Evolutionary conservation across 1,139 yeast species (phyloP), one percentile per base, ranked within the genome.

Genomic region (Diutina pseudorugosa): DNA sequence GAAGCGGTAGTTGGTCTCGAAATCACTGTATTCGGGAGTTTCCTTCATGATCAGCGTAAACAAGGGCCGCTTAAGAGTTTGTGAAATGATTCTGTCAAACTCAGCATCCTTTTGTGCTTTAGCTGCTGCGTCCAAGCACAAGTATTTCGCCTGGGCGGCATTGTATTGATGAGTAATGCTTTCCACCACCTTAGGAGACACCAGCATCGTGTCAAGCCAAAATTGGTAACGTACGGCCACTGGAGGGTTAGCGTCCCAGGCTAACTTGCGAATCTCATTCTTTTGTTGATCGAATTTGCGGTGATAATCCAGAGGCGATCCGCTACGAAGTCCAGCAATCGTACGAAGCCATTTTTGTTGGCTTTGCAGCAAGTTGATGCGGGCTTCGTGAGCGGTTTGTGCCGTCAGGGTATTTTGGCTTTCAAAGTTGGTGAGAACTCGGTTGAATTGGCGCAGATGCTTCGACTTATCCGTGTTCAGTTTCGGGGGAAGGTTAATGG

Each of bases 401-500:
- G 25, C 47, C 16, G 58, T 54, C 42, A 51, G 54, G 54, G 64
- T 65, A n/a, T 66, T 55, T 51, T 58, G 62, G 4, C 57, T 50
- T 57, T 73, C 77, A 54, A 62, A 65, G 54, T 61, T 68, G 45
- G 62, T 62, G 41, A 73, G 56, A 23, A 69, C 68, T 55, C 62
- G 66, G 51, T 70, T 65, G 53, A 73, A 63, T 59, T 74, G 76
- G 51, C 63, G 66, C 55, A 69, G 68, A 56, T 74, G 79, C 56
- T 68, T 72, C 14, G 65, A 57, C 50, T 66, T 71, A 56, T 74
- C 79, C 30, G 55, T 55, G 2, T 57, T 55, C 16, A 64, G 59
- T 56, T 74, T 74, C 0, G 79, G 79, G 19, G 79, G 79, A 43
- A 74, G 62, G 56, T 74, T 69, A 42, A 73, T 73, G 20, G 79